Percentiles rank a stretch among this genome's conserved stretches.
These are phyloP conservation scores for Aurifilum marmelostoma DNA, from an alignment of 2,329 filamentous ascomycete species.

Conservation along the genomic window DNA sequence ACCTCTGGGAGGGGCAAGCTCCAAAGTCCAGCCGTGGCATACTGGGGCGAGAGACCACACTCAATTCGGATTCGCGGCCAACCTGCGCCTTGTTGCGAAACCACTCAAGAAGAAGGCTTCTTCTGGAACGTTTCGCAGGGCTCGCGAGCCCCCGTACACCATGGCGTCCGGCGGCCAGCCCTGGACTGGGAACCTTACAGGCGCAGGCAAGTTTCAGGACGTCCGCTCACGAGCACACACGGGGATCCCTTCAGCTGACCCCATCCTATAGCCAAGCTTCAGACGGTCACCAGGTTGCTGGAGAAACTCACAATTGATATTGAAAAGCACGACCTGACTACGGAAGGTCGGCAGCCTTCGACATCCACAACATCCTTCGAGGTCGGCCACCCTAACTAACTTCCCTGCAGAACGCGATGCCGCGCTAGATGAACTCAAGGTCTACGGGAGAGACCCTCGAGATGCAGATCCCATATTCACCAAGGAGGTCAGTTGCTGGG, in stretches of 20 bases:
- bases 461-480: conserved; percentile 84
- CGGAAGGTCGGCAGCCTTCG: conserved; percentile 56
- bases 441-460: conserved; percentile 72
- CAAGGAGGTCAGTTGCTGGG: conserved; percentile 59
- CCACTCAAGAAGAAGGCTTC: too few species aligned
- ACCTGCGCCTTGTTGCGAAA: not conserved
- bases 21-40: not conserved
- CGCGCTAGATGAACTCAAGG: conserved; percentile 71
- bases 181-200: conserved; percentile 35
- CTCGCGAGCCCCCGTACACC: not conserved
- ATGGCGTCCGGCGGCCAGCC: conserved; percentile 26
- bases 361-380: not conserved
- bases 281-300: conserved; percentile 68
- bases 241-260: conserved; percentile 11
- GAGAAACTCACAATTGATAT: conserved; percentile 65
- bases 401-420: conserved; percentile 60
- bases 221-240: not conserved
- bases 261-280: conserved; percentile 67
- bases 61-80: not conserved
- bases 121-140: not conserved
- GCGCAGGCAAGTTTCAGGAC: conserved; percentile 44
- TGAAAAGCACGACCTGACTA: conserved; percentile 57
- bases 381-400: conserved; percentile 24
- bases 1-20: not conserved
- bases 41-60: not conserved